A percentile compares a stretch with the other conserved stretches of the same genome.
Conservation (phyloP, 371 early-diverging fungal genomes). For the Polyrhizophydium stewartii region DNA sequence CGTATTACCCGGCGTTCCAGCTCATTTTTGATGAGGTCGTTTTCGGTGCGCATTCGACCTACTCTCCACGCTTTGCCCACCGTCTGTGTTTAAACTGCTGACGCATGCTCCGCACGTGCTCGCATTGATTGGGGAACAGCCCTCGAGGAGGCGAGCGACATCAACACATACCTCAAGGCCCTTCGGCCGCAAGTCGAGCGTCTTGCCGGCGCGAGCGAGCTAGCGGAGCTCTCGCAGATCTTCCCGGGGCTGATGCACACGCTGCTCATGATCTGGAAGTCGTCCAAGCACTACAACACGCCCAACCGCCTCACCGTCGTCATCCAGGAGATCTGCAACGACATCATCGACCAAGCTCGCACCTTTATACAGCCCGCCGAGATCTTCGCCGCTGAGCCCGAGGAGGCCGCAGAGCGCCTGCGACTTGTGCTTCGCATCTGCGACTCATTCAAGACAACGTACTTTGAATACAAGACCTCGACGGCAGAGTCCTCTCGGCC, state of each 20-base stretch:
- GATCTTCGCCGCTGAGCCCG: conserved; percentile 50
- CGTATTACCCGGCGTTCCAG: conserved; percentile 55
- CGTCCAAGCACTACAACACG: conserved; percentile 52
- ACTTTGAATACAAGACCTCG: conserved; percentile 35
- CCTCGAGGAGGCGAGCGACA: conserved; percentile 54
- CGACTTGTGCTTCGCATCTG: conserved; percentile 36
- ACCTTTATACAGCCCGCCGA: conserved; percentile 48
- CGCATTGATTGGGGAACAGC: conserved; percentile 21
- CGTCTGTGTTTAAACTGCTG: not conserved
- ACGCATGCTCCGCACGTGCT: not conserved
- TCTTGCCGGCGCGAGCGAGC: conserved; percentile 35
- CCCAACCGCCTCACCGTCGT: conserved; percentile 49
- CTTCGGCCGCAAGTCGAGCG: conserved; percentile 46
- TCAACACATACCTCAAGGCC: conserved; percentile 42
- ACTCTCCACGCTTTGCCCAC: not conserved
- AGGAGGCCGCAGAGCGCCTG: conserved; percentile 52
- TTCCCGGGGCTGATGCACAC: conserved; percentile 48
- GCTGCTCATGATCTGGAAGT: conserved; percentile 44
- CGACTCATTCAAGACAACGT: conserved; percentile 42
- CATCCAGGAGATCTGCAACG: conserved; percentile 56
- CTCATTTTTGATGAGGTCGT: conserved; percentile 53
- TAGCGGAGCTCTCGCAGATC: conserved; percentile 45
- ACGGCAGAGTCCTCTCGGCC: conserved; percentile 33
- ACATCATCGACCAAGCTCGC: conserved; percentile 56
- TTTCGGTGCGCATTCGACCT: conserved; percentile 37